phyloP scores from a whole-genome alignment of 2,329 filamentous ascomycete genomes.

The Moelleriella libera region DNA sequence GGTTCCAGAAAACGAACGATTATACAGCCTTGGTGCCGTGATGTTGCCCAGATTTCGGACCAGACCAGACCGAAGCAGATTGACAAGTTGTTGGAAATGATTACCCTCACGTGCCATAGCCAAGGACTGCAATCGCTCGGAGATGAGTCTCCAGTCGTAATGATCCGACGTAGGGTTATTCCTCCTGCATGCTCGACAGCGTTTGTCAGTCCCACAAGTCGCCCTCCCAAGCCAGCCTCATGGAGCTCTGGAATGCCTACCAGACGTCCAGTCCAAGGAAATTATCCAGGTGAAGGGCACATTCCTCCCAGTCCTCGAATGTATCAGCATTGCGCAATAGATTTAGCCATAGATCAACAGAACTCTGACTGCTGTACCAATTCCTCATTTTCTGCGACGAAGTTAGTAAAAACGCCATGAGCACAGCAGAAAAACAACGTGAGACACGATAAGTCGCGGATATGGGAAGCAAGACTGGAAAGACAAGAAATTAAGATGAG shows the following conservation, averaged over 20 bases:
- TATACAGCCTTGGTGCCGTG: constrained; percentile 67
- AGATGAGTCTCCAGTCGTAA: constrained; percentile 79
- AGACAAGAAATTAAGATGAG: background rate
- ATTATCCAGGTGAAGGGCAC: constrained; percentile 72
- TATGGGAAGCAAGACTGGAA: background rate
- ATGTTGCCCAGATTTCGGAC: constrained; percentile 89
- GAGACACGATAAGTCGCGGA: background rate
- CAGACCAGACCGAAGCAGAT: constrained; percentile 64
- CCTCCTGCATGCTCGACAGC: constrained; percentile 38
- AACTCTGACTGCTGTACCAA: constrained; percentile 54
- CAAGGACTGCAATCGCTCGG: constrained; percentile 59
- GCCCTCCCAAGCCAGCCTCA: background rate
- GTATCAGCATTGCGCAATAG: constrained; percentile 49
- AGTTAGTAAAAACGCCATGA: constrained; percentile 9
- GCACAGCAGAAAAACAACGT: background rate
- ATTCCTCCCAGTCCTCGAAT: constrained; percentile 78
- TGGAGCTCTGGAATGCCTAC: constrained; percentile 25
- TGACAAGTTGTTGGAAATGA: constrained; percentile 62
- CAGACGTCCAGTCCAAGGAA: constrained; percentile 69
- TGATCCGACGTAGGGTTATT: constrained; percentile 66
- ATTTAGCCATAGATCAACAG: constrained; percentile 50
- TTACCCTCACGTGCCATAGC: constrained; percentile 53
- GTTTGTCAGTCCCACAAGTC: background rate
- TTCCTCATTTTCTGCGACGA: constrained; percentile 46
- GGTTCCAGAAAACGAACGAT: constrained; percentile 73